These are phyloP conservation scores for Nidula niveotomentosa DNA, from an alignment of 1,284 basidiomycete species.

Conservation along the genomic window DNA sequence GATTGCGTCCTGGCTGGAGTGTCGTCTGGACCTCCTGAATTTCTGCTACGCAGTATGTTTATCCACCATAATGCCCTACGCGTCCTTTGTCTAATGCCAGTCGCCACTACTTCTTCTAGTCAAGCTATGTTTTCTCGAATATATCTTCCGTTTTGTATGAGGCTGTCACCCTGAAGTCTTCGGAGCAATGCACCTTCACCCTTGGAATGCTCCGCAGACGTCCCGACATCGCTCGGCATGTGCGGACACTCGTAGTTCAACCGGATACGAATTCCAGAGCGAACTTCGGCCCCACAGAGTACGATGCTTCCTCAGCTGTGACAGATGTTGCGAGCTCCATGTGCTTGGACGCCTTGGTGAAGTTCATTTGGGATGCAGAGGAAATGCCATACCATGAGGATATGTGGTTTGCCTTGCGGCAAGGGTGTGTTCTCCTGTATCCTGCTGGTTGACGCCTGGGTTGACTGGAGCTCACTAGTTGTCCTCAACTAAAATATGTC, in stretches of 20 bases:
- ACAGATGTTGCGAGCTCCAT: conserved; percentile 40
- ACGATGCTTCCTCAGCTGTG: conserved; percentile 46
- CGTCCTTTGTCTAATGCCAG: too few species aligned
- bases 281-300: conserved; percentile 28
- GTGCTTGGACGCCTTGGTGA: conserved; percentile 58
- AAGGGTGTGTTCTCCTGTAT: conserved; percentile 43
- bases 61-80: neutral
- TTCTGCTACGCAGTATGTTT: conserved; percentile 55
- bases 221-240: conserved; percentile 61
- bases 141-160: conserved; percentile 61
- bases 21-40: conserved; percentile 51
- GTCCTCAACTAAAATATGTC: conserved; percentile 58
- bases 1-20: conserved; percentile 52
- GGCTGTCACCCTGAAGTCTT: conserved; percentile 48
- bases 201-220: conserved; percentile 57
- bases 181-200: conserved; percentile 58
- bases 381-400: conserved; percentile 65
- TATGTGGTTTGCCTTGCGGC: conserved; percentile 71
- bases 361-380: conserved; percentile 69
- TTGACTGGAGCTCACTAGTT: conserved; percentile 34
- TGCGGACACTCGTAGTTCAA: conserved; percentile 52
- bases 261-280: conserved; percentile 32
- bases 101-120: conserved; percentile 12
- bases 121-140: conserved; percentile 44
- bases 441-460: neutral